Conservation (phyloP, 1,284 basidiomycete species). For the Cryptococcus depauperatus region DNA sequence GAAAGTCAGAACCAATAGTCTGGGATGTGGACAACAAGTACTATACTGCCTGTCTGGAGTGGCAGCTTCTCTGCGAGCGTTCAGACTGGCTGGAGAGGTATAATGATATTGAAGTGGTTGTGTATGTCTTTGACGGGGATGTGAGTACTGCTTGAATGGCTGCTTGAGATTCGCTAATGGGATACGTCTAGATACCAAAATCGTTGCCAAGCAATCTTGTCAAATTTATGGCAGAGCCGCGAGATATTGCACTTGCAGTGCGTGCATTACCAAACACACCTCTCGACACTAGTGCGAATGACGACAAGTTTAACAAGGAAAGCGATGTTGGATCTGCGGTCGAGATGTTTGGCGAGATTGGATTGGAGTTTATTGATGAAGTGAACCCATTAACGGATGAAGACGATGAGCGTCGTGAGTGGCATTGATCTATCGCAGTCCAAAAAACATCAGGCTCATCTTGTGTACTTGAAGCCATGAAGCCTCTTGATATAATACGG, state of each 20-base stretch:
- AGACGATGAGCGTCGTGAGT: slow-evolving; percentile 39
- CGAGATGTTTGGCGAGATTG: slow-evolving; percentile 28
- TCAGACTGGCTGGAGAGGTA: neutral
- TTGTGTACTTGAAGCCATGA: slow-evolving; percentile 17
- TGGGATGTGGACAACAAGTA: slow-evolving; percentile 80
- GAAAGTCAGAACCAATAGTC: slow-evolving; percentile 44
- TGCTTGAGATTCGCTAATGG: neutral
- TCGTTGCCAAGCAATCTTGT: slow-evolving; percentile 24
- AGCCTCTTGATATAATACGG: slow-evolving; percentile 28
- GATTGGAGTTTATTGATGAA: slow-evolving; percentile 39
- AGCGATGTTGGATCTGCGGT: neutral
- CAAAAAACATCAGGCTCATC: neutral
- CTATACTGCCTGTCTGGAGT: slow-evolving; percentile 68
- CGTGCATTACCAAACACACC: slow-evolving; percentile 5
- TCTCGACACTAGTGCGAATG: neutral
- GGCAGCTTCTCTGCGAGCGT: slow-evolving; percentile 37
- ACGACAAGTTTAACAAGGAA: neutral
- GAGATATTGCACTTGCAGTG: slow-evolving; percentile 36
- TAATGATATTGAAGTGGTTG: slow-evolving; percentile 11
- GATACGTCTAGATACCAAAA: slow-evolving; percentile 13
- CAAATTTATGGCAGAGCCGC: slow-evolving; percentile 21
- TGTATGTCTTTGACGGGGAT: slow-evolving; percentile 31
- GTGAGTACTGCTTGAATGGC: slow-evolving; percentile 6
- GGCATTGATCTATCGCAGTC: neutral
- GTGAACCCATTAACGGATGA: slow-evolving; percentile 22